Percentiles rank a stretch among this genome's conserved stretches.
Evolutionary conservation across 2,329 filamentous ascomycete species (phyloP).

Genomic region (Phyllosticta paracitricarpa): DNA sequence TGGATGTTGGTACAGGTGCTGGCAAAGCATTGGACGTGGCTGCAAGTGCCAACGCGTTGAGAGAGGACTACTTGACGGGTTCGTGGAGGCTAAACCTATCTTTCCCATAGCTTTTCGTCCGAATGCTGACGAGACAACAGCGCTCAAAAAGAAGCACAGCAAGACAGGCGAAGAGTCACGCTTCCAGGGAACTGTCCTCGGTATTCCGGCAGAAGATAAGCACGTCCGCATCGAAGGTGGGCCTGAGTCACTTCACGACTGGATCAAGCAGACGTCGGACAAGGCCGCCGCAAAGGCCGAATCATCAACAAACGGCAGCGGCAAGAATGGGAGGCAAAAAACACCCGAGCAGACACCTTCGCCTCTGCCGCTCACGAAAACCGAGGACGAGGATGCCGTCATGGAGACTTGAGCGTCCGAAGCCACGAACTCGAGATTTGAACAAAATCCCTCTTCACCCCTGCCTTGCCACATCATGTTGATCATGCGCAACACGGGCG

Average conservation of each 20-base stretch:
- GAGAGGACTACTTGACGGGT: constrained; percentile 40
- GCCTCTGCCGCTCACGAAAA: not conserved
- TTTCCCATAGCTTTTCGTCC: constrained; percentile 14
- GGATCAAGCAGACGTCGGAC: constrained; percentile 37
- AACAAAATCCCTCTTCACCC: no score
- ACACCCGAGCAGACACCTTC: not conserved
- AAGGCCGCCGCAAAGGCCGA: constrained; percentile 10
- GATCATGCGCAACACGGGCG: no score
- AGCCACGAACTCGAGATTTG: no score
- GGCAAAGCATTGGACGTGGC: constrained; percentile 39
- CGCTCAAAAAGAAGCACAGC: constrained; percentile 84
- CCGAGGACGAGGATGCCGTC: not conserved
- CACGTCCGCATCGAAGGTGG: constrained; percentile 73
- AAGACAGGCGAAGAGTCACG: constrained; percentile 80
- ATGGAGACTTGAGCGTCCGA: not conserved
- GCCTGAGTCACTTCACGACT: constrained; percentile 56
- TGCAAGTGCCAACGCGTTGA: constrained; percentile 22
- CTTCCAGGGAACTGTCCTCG: constrained; percentile 75
- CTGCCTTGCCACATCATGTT: no score
- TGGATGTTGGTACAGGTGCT: constrained; percentile 33
- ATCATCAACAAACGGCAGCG: not conserved
- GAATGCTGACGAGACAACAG: constrained; percentile 30
- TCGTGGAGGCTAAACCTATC: constrained; percentile 9
- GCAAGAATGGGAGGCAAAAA: not conserved
- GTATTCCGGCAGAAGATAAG: constrained; percentile 59